These are phyloP conservation scores for Suhomyces sp. DNA, from an alignment of 805 yeast species.

Conservation along the genomic window DNA sequence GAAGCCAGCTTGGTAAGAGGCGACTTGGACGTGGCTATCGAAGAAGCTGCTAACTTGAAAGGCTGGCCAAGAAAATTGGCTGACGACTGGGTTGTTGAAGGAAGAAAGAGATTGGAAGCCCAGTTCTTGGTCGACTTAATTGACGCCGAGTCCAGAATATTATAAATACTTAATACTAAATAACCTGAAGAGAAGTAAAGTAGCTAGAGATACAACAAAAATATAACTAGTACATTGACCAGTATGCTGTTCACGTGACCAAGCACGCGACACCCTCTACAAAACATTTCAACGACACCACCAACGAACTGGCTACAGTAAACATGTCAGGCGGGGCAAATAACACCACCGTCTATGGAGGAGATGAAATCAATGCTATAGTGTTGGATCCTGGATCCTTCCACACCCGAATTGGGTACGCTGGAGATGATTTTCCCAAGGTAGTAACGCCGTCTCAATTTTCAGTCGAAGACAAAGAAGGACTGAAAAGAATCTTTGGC, in stretches of 20 bases:
- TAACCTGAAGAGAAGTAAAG: background rate
- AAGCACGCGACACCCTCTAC: background rate
- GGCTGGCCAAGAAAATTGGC: slow-evolving; percentile 94
- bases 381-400: slow-evolving; percentile 90
- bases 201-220: background rate
- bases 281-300: background rate
- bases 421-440: slow-evolving; percentile 89
- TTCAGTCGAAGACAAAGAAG: slow-evolving; percentile 36
- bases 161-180: slow-evolving; percentile 15
- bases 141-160: slow-evolving; percentile 57
- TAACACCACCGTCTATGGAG: slow-evolving; percentile 29
- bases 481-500: slow-evolving; percentile 28
- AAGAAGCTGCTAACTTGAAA: slow-evolving; percentile 82
- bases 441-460: slow-evolving; percentile 70
- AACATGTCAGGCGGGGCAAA: slow-evolving; percentile 22
- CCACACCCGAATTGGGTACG: slow-evolving; percentile 80
- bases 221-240: background rate
- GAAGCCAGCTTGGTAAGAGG: slow-evolving; percentile 70
- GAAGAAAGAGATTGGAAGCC: slow-evolving; percentile 84
- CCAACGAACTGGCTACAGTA: background rate
- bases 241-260: background rate
- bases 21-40: slow-evolving; percentile 83
- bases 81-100: slow-evolving; percentile 86
- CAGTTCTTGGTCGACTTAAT: slow-evolving; percentile 73
- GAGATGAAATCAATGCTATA: slow-evolving; percentile 85